Conservation (phyloP, 768 basidiomycete species). For the Macrolepiota fuliginosa region DNA sequence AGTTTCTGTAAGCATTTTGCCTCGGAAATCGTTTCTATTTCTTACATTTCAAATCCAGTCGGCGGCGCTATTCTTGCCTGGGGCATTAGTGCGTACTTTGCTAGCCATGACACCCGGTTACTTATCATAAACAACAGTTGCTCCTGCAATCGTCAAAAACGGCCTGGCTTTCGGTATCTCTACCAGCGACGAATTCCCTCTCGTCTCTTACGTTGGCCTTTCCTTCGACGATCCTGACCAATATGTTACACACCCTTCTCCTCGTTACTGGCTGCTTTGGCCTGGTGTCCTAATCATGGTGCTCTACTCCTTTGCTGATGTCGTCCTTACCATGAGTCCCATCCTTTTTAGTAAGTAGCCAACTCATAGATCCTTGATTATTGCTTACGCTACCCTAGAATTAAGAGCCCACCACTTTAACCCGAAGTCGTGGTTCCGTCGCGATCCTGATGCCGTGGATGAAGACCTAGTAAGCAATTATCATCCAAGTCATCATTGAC, state of each 20-base stretch:
- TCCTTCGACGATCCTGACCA: conserved; percentile 41
- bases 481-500: not conserved
- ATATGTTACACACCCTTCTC: conserved; percentile 44
- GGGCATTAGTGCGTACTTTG: conserved; percentile 45
- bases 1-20: conserved; percentile 47
- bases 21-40: not conserved
- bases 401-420: conserved; percentile 22
- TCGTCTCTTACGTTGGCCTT: conserved; percentile 42
- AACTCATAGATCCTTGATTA: not conserved
- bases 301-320: conserved; percentile 55
- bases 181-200: conserved; percentile 36
- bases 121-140: conserved; percentile 30
- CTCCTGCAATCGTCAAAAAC: conserved; percentile 49
- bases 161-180: conserved; percentile 46
- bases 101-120: not conserved
- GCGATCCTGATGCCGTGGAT: conserved; percentile 35
- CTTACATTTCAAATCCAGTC: conserved; percentile 29
- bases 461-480: conserved; percentile 36
- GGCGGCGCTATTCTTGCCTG: conserved; percentile 55
- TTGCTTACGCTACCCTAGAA: conserved; percentile 12
- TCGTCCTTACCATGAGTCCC: conserved; percentile 39
- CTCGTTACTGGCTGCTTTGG: conserved; percentile 63
- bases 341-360: conserved; percentile 27
- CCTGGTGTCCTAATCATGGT: conserved; percentile 63
- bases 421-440: conserved; percentile 28